A percentile compares a stretch with the other conserved stretches of the same genome.
Conservation (phyloP, 2,329 filamentous ascomycete species). For the Fusarium protoensiforme region DNA sequence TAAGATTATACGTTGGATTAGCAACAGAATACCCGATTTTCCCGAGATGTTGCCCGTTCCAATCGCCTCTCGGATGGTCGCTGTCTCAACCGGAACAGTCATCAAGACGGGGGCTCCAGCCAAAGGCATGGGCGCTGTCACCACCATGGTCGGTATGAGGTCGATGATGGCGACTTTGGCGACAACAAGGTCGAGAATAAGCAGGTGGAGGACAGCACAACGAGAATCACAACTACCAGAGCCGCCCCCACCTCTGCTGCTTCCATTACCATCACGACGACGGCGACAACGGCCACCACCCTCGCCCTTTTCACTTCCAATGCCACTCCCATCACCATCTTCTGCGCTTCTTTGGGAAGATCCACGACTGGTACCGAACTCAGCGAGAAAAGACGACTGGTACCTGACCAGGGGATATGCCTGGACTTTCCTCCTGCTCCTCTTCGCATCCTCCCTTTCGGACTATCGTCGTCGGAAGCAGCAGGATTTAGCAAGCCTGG, state of each 20-base stretch:
- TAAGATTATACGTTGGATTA: no score
- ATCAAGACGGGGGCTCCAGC: background rate
- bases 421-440: background rate
- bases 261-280: background rate
- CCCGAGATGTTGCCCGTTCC: background rate
- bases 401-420: background rate
- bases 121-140: background rate
- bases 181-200: background rate
- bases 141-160: background rate
- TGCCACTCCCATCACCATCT: background rate
- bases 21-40: background rate
- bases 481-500: background rate
- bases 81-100: background rate
- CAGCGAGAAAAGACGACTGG: background rate
- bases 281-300: background rate
- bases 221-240: background rate
- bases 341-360: background rate
- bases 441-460: background rate
- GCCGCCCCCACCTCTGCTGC: background rate
- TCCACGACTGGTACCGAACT: background rate
- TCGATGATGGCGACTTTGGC: background rate
- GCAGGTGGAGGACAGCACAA: background rate
- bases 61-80: no score
- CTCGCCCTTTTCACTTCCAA: background rate
- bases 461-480: background rate